Conservation (phyloP, 2,329 filamentous ascomycete species). For the Coniochaeta hoffmannii region DNA sequence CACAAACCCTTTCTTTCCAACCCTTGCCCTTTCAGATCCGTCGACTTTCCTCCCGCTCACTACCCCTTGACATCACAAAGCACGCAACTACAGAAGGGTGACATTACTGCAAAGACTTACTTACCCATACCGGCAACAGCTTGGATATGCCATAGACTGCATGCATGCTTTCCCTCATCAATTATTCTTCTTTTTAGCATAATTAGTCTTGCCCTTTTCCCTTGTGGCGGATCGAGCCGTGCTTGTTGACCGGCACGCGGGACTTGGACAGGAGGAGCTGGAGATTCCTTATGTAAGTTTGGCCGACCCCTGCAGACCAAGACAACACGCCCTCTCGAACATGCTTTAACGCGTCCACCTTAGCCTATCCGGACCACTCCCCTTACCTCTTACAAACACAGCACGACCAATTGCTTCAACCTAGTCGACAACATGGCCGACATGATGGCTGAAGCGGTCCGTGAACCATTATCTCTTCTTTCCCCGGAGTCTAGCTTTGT, state of each 20-base stretch:
- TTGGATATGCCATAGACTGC: neutral
- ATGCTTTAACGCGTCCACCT: neutral
- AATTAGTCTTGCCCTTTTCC: neutral
- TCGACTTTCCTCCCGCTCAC: no score
- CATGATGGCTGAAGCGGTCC: slow-evolving; percentile 12
- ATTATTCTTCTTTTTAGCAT: neutral
- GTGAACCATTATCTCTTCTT: slow-evolving; percentile 9
- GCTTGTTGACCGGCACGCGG: neutral
- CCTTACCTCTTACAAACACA: neutral
- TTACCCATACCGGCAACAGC: neutral
- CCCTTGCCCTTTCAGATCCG: neutral
- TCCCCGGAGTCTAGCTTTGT: slow-evolving; percentile 18
- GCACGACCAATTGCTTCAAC: neutral
- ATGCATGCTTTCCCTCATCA: neutral
- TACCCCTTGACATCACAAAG: neutral
- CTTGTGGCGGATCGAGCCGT: neutral
- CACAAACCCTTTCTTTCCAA: neutral
- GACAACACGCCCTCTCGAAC: slow-evolving; percentile 1
- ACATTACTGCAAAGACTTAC: neutral
- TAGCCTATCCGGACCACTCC: neutral
- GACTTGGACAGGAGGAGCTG: neutral
- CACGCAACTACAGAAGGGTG: neutral
- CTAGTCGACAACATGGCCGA: slow-evolving; percentile 6
- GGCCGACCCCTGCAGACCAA: neutral
- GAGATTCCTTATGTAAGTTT: neutral